These are phyloP conservation scores for Backusella parvicylindrica DNA, from an alignment of 192 early-diverging fungal species.

Conservation along the genomic window DNA sequence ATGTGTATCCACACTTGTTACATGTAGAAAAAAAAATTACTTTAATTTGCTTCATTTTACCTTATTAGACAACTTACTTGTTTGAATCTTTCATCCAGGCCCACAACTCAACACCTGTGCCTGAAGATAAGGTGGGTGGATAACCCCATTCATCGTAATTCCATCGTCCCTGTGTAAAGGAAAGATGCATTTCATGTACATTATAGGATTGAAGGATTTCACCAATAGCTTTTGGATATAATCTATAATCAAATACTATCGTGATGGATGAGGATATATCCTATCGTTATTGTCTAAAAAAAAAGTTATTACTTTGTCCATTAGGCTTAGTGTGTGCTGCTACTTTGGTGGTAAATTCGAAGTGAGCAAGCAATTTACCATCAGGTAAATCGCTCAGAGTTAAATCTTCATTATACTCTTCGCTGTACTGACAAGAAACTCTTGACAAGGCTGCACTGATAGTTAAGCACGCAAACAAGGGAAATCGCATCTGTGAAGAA, in stretches of 20 bases:
- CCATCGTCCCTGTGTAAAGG: constrained; percentile 91
- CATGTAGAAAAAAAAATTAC: neutral
- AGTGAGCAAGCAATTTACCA: constrained; percentile 80
- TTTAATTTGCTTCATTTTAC: too few species aligned
- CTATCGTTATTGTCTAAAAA: neutral
- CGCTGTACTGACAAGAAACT: constrained; percentile 15
- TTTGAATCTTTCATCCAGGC: constrained; percentile 54
- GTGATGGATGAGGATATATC: neutral
- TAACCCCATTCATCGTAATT: constrained; percentile 76
- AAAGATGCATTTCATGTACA: constrained; percentile 79
- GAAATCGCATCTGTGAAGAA: neutral
- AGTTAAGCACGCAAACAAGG: neutral
- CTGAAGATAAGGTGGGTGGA: constrained; percentile 52
- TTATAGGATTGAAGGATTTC: constrained; percentile 74
- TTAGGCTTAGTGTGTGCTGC: constrained; percentile 10
- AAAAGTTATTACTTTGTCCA: neutral
- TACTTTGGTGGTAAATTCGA: constrained; percentile 64
- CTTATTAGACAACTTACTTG: neutral
- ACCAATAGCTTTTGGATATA: constrained; percentile 82
- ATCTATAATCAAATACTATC: constrained; percentile 65
- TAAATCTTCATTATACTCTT: constrained; percentile 67
- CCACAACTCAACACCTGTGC: constrained; percentile 75
- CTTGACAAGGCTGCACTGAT: neutral
- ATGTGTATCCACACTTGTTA: constrained; percentile 55
- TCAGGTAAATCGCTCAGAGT: constrained; percentile 66